Evolutionary conservation across 306 rosid species (phyloP).

Genomic region (Gynostemma pentaphyllum): DNA sequence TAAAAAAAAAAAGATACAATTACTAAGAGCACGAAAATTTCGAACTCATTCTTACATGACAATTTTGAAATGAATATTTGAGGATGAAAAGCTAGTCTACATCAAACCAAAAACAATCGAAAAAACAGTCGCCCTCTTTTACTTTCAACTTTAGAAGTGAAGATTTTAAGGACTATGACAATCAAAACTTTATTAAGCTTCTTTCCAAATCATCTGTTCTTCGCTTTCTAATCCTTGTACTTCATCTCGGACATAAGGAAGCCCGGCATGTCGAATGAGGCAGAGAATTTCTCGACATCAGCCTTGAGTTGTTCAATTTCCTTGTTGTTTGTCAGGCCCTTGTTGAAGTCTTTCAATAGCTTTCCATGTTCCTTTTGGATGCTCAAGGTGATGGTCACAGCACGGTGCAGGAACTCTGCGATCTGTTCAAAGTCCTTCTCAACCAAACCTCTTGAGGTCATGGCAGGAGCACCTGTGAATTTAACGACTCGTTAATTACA

Average conservation of each 20-base stretch:
- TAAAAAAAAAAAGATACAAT: not conserved
- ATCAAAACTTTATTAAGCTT: conserved; percentile 6
- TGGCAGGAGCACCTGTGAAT: conserved; percentile 76
- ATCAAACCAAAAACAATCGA: not conserved
- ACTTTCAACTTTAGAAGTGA: not conserved
- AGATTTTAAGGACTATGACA: not conserved
- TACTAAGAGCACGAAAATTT: not conserved
- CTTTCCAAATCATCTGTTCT: not conserved
- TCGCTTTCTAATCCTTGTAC: conserved; percentile 59
- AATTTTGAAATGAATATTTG: not conserved
- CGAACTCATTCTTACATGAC: not conserved
- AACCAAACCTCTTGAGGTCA: conserved; percentile 90
- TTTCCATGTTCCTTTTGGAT: conserved; percentile 75
- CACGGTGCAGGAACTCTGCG: conserved; percentile 92
- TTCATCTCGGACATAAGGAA: conserved; percentile 63
- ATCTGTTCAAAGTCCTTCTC: conserved; percentile 91
- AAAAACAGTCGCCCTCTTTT: not conserved
- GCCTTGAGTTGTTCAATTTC: conserved; percentile 66
- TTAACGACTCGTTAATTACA: conserved; percentile 5
- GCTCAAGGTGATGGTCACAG: conserved; percentile 52
- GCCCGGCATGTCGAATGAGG: conserved; percentile 84
- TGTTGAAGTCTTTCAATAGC: conserved; percentile 93
- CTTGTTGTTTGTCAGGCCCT: conserved; percentile 75
- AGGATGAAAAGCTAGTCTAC: conserved; percentile 5
- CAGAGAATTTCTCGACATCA: conserved; percentile 73